Percentiles rank a stretch among this genome's conserved stretches.
These are phyloP conservation scores for Colletotrichum lini DNA, from an alignment of 2,329 filamentous ascomycete genomes.

Conservation along the genomic window DNA sequence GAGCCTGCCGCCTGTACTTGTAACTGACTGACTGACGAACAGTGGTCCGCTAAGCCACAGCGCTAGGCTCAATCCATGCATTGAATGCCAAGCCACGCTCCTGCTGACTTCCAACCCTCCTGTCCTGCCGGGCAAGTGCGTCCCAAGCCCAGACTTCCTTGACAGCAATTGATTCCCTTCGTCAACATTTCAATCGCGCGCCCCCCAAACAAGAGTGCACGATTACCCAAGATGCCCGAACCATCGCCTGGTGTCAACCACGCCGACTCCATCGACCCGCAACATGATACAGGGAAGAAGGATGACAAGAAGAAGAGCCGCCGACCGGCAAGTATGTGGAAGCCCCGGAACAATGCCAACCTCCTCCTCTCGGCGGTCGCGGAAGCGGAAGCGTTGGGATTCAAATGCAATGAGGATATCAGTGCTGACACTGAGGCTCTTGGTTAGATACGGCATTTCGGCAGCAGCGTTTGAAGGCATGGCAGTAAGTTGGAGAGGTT, in stretches of 20 bases:
- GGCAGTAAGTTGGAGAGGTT: slow-evolving; percentile 82
- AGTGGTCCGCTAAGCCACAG: slow-evolving; percentile 38
- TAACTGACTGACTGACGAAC: slow-evolving; percentile 5
- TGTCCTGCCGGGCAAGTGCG: slow-evolving; percentile 20
- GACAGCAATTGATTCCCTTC: slow-evolving; percentile 19
- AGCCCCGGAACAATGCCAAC: slow-evolving; percentile 40
- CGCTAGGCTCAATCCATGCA: slow-evolving; percentile 31
- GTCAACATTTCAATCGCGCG: slow-evolving; percentile 36
- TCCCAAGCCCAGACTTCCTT: neutral
- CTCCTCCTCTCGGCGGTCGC: slow-evolving; percentile 6
- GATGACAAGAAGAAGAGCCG: slow-evolving; percentile 90
- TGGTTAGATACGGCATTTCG: slow-evolving; percentile 90
- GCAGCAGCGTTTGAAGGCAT: slow-evolving; percentile 97
- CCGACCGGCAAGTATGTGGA: slow-evolving; percentile 85
- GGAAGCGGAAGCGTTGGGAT: slow-evolving; percentile 38
- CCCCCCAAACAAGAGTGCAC: slow-evolving; percentile 23
- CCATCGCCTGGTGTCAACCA: slow-evolving; percentile 60
- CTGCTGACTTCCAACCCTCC: slow-evolving; percentile 37
- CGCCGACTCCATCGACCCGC: slow-evolving; percentile 68
- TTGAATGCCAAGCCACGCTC: slow-evolving; percentile 38
- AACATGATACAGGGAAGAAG: slow-evolving; percentile 65
- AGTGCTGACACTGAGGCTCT: slow-evolving; percentile 24
- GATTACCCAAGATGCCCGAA: slow-evolving; percentile 61
- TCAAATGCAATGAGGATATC: neutral
- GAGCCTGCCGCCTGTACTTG: slow-evolving; percentile 3